phyloP scores from a whole-genome alignment of 225 moss, liverwort and hornwort genomes.

The Rhytidiadelphus loreus region DNA sequence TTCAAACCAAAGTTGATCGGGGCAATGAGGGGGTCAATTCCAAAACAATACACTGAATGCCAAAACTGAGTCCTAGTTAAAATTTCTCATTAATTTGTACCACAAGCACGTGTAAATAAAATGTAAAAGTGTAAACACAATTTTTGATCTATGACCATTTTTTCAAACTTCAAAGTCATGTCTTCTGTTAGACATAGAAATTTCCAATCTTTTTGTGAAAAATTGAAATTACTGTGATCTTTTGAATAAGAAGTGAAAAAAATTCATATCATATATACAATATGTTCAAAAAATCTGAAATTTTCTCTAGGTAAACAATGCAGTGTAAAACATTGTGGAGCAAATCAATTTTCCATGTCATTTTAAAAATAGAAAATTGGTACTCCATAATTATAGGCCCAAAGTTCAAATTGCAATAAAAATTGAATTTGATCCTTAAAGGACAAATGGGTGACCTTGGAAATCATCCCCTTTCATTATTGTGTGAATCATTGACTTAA shows the following conservation, averaged over 20 bases:
- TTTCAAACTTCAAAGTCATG: background rate
- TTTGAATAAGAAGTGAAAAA: too few species aligned
- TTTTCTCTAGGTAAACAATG: background rate
- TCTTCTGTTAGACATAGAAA: fast-evolving
- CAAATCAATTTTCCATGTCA: background rate
- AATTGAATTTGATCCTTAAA: too few species aligned
- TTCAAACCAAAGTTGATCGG: too few species aligned
- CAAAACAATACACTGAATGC: background rate
- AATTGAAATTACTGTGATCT: too few species aligned
- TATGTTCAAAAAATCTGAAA: background rate
- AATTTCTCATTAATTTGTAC: background rate
- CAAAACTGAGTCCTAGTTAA: too few species aligned
- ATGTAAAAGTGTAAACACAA: background rate
- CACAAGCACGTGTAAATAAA: too few species aligned
- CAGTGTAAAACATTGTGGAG: background rate
- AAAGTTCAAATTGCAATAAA: background rate
- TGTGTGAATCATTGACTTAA: too few species aligned
- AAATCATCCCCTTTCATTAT: too few species aligned
- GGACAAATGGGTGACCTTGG: too few species aligned
- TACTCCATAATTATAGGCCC: background rate
- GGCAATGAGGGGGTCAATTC: too few species aligned
- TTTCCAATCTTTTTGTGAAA: background rate
- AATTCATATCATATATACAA: too few species aligned
- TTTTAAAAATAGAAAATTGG: background rate
- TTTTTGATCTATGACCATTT: background rate